These are phyloP conservation scores for Alternaria sp. DNA, from an alignment of 2,329 filamentous ascomycete genomes.

Conservation along the genomic window DNA sequence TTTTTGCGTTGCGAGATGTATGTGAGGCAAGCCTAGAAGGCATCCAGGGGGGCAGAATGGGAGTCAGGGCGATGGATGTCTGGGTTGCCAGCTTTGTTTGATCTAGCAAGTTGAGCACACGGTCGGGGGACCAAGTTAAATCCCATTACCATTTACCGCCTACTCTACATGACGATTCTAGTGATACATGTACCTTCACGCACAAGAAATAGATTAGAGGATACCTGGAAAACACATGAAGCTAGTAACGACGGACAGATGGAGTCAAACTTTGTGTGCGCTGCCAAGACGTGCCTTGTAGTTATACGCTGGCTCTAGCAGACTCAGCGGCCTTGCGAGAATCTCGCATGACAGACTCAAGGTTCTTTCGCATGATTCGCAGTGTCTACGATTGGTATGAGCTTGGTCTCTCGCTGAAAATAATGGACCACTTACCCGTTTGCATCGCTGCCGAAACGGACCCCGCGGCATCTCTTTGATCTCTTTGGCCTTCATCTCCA, in stretches of 20 bases:
- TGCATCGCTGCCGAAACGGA: too few species aligned
- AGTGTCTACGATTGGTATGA: constrained; percentile 2
- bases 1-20: constrained; percentile 23
- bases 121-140: neutral
- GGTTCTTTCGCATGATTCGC: constrained; percentile 4
- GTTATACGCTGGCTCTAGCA: neutral
- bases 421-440: too few species aligned
- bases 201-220: neutral
- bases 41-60: constrained; percentile 18
- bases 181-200: neutral
- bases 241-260: neutral
- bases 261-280: neutral
- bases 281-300: neutral
- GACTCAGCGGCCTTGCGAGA: neutral
- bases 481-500: too few species aligned
- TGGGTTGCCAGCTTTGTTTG: constrained; percentile 29
- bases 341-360: neutral
- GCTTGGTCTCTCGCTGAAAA: too few species aligned
- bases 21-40: constrained; percentile 26
- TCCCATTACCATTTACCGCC: neutral
- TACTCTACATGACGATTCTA: neutral
- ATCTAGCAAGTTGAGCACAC: neutral
- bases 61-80: constrained; percentile 25
- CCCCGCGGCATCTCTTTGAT: too few species aligned
- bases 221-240: neutral